Conservation (phyloP, 2,329 filamentous ascomycete genomes). For the Penicillium sclerotigenum region DNA sequence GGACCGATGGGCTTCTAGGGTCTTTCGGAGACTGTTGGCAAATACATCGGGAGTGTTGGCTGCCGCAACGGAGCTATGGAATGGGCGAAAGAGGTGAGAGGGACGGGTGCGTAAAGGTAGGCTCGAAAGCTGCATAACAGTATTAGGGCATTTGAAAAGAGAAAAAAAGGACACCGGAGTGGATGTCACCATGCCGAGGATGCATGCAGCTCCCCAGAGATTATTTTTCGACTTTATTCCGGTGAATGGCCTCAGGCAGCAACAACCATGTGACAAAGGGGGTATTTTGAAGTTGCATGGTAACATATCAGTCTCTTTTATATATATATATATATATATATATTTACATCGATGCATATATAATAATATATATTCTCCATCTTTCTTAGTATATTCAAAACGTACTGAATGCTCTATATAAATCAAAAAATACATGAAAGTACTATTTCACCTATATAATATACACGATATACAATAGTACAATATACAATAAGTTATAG, state of each 20-base stretch:
- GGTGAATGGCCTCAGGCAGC: conserved; percentile 5
- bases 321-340: background rate
- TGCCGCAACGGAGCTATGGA: conserved; percentile 11
- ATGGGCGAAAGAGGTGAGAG: conserved; percentile 11
- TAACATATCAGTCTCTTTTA: background rate
- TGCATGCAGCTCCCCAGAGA: background rate
- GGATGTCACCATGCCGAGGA: conserved; percentile 7
- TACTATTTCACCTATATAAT: background rate
- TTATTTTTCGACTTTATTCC: background rate
- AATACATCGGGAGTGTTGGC: conserved; percentile 27
- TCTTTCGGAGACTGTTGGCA: conserved; percentile 36
- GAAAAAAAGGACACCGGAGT: conserved; percentile 7
- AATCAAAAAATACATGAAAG: background rate
- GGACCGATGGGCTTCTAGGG: conserved; percentile 42
- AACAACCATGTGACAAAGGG: conserved; percentile 15
- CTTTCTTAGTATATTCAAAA: background rate
- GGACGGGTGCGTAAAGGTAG: conserved; percentile 5
- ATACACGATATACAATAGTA: background rate
- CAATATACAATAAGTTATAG: background rate
- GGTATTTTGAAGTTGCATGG: background rate
- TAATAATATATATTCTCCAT: background rate
- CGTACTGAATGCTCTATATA: background rate
- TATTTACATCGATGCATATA: too few relatives aligned
- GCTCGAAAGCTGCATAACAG: conserved; percentile 25
- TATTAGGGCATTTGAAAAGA: conserved; percentile 18